phyloP scores from a whole-genome alignment of 306 rosid species.

The Prosopis cineraria region DNA sequence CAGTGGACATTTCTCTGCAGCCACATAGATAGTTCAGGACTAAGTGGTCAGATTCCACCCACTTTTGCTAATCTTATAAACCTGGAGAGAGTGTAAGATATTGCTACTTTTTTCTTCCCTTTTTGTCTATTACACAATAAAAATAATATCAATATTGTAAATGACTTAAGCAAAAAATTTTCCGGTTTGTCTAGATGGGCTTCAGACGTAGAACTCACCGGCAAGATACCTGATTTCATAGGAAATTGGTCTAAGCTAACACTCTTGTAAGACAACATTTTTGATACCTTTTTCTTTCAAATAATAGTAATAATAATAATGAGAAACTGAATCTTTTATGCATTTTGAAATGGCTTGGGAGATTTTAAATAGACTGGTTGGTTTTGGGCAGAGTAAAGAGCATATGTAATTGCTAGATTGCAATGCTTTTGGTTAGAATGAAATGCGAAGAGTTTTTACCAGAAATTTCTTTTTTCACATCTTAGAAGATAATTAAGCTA shows the following conservation, averaged over 20 bases:
- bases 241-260: slow-evolving; percentile 66
- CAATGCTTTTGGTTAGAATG: not conserved
- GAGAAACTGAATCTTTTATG: not conserved
- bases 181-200: slow-evolving; percentile 32
- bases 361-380: not conserved
- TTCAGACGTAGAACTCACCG: no score
- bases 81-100: no score
- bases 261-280: slow-evolving; percentile 59
- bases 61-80: slow-evolving; percentile 60
- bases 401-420: not conserved
- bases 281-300: not conserved
- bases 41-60: slow-evolving; percentile 74
- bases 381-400: not conserved
- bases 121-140: not conserved
- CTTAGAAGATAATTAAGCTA: not conserved
- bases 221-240: no score
- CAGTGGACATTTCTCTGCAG: slow-evolving; percentile 45
- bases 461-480: not conserved
- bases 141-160: no score
- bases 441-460: not conserved
- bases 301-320: no score
- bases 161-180: not conserved
- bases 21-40: slow-evolving; percentile 69
- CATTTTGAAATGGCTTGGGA: not conserved
- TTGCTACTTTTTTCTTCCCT: slow-evolving; percentile 10